Conservation (phyloP, 176 grass and related monocot genomes). For the Avena sativa region DNA sequence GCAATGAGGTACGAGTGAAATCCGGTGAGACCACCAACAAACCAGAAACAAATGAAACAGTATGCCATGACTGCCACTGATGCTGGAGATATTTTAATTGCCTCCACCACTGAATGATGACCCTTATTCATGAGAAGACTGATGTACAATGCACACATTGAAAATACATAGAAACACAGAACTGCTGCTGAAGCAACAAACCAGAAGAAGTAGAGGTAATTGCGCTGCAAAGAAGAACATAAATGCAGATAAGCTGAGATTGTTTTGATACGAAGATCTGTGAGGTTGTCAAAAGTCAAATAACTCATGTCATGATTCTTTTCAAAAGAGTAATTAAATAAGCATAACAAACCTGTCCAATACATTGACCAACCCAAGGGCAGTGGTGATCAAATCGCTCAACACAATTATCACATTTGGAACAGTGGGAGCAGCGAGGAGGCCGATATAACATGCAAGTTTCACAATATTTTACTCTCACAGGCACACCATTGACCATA, state of each 20-base stretch:
- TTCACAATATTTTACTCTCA: slow-evolving; percentile 97
- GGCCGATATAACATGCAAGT: slow-evolving; percentile 96
- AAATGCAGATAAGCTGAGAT: slow-evolving; percentile 9
- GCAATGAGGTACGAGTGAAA: slow-evolving; percentile 79
- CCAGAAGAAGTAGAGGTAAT: slow-evolving; percentile 75
- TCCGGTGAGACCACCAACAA: slow-evolving; percentile 80
- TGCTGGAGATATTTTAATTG: slow-evolving; percentile 72
- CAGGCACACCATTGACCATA: slow-evolving; percentile 64
- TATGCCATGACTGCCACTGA: slow-evolving; percentile 79
- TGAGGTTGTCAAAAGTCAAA: slow-evolving; percentile 10
- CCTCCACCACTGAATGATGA: slow-evolving; percentile 61
- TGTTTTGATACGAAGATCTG: slow-evolving; percentile 21
- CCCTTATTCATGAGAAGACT: slow-evolving; percentile 66
- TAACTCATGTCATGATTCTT: slow-evolving; percentile 13
- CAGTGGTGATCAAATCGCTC: slow-evolving; percentile 97
- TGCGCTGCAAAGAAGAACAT: slow-evolving; percentile 59
- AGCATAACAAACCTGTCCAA: slow-evolving; percentile 72
- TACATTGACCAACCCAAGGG: slow-evolving; percentile 95
- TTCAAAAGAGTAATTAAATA: slow-evolving; percentile 23
- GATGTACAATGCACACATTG: slow-evolving; percentile 78
- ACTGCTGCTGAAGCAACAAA: slow-evolving; percentile 72
- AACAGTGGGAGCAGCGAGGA: slow-evolving; percentile 89
- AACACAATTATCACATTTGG: slow-evolving; percentile 94
- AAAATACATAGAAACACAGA: slow-evolving; percentile 76
- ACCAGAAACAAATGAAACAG: slow-evolving; percentile 79